Evolutionary conservation across 2,329 filamentous ascomycete species (phyloP), one percentile per base, ranked within the genome.

Genomic region (Pestalotiopsis sp.): DNA sequence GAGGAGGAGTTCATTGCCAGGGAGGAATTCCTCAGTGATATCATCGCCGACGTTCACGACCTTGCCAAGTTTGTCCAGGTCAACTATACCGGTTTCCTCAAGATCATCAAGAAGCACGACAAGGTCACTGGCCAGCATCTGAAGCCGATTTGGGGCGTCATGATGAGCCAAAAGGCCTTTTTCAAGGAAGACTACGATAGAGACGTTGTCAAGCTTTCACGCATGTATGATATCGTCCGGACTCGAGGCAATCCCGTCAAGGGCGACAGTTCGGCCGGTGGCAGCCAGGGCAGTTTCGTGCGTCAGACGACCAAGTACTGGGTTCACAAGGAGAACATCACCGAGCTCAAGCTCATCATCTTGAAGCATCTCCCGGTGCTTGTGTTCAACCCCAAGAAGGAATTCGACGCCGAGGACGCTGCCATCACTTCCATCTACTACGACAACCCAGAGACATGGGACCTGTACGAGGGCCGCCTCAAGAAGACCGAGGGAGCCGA

Each of bases 81-180:
- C 78, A 99, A 99, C 83, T 99, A 99, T 79, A 98, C 95, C 0
- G 96, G 96, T 4, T 99, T 99, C 80, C 97, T 98, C 85, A 99
- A 99, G 86, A 99, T 99, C 72, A 97, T 99, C 82, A 99, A 99
- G 87, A 99, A 99, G 86, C 96, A 99, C 81, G 96, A 98, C 83
- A 99, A 99, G 93, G 87, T 93, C 85, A 99, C 96, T 0, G 88
- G 90, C 70, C 97, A 95, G 94, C 91, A 96, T 77, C 89, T 99
- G 41, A 95, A 93, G 76, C 96, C 96, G 39, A 94, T 97, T n/a
- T 99, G 99, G 81, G 95, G 97, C 69, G 92, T 95, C 57, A 91
- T 95, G 69, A 89, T 99, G 77, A 97, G 97, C 82, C 93, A 94
- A 60, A 98, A 97, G 80, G 95, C 96, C 0, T 99, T 99, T 82